Evolutionary conservation across 208 protist species (phyloP).

Genomic region (Zelonia costaricensis): DNA sequence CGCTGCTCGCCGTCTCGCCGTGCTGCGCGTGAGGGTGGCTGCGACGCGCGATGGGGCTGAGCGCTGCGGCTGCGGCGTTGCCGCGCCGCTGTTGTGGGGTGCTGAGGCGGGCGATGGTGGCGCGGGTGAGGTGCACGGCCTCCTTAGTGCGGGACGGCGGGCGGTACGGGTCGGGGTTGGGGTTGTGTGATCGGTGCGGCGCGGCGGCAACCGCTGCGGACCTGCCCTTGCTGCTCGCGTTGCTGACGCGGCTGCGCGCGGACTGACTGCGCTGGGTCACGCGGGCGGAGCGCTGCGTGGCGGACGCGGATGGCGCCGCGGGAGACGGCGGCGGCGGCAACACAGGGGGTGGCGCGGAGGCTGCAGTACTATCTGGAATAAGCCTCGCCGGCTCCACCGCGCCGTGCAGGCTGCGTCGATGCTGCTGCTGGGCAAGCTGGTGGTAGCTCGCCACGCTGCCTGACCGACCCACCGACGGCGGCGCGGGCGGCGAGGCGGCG

Average conservation of each 20-base stretch:
- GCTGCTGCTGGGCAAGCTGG: background rate
- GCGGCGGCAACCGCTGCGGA: background rate
- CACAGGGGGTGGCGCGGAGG: no score
- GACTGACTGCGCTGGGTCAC: no score
- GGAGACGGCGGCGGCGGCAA: no score
- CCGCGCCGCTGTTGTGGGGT: slow-evolving; percentile 15
- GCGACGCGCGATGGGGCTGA: slow-evolving; percentile 10
- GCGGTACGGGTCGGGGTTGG: slow-evolving; percentile 4
- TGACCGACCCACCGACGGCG: background rate
- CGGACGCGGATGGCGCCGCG: no score
- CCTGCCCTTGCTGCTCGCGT: background rate
- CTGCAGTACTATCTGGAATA: no score
- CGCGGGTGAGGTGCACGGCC: slow-evolving; percentile 18
- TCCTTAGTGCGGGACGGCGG: slow-evolving; percentile 19
- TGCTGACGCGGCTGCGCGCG: background rate
- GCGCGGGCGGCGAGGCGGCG: background rate
- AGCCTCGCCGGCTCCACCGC: no score
- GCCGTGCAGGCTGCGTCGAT: no score
- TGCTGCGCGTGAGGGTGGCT: no score
- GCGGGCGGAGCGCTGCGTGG: no score
- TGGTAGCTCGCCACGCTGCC: background rate
- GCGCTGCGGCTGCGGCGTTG: slow-evolving; percentile 1
- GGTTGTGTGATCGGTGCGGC: background rate
- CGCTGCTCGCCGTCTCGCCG: slow-evolving; percentile 10
- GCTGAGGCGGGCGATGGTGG: slow-evolving; percentile 26